Evolutionary conservation across 2,329 filamentous ascomycete species (phyloP), one percentile per base, ranked within the genome.

Genomic region (Coniochaeta sp.): DNA sequence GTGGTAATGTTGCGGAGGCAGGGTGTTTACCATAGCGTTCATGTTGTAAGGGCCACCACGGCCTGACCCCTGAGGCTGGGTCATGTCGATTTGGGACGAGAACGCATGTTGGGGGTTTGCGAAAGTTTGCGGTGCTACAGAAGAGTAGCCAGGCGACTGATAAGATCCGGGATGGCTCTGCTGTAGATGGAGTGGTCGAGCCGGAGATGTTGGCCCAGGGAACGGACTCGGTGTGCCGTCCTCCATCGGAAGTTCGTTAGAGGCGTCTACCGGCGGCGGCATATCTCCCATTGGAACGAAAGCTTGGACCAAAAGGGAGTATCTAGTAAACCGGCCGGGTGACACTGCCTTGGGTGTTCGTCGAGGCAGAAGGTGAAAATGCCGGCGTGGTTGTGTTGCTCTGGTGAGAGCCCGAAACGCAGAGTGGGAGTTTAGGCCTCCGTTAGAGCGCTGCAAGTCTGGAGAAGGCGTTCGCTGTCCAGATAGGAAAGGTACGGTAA

Each of bases 21-120:
- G 70, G 56, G 77, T 69, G 63, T 72, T 75, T 32, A 71, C 70
- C 73, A 84, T 75, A 17, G 71, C 63, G 22, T 65, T 69, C 79
- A 83, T 81, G 64, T 79, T 80, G 68, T 79, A 83, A 8, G 74
- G 70, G 4, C 73, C 71, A 34, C 68, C 64, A 44, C 71, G 71
- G 24, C 58, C 60, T 34, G 66, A 64, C 16, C 64, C 70, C 63
- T 73, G 74, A 28, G 64, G 56, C 57, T 71, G 68, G 55, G 69
- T 64, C 73, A 79, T 77, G 59, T 78, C 75, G 63, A 76, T 71
- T 59, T 80, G 78, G 32, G 71, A 67, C 19, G 73, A 69, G 63
- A 77, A 79, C 3, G 73, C 67, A 68, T 77, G 73, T 59, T 75
- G 74, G 4, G 72, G 66, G 19, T 69, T 65, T 19, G 64, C 65